These are phyloP conservation scores for Psilocybe azurescens DNA, from an alignment of 768 basidiomycete genomes.

Conservation along the genomic window DNA sequence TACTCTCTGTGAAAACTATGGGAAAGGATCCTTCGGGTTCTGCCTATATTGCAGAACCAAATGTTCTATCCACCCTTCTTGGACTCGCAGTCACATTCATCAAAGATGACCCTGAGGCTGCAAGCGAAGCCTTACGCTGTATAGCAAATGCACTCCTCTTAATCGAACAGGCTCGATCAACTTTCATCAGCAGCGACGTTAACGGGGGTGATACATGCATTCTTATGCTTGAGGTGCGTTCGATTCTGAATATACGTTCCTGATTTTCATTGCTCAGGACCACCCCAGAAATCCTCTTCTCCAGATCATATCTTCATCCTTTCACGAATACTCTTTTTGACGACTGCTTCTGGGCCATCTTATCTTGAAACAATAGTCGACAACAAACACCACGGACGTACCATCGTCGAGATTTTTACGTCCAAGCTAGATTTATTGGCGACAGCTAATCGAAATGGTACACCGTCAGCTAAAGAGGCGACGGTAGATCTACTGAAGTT, in stretches of 20 bases:
- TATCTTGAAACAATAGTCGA: slow-evolving; percentile 71
- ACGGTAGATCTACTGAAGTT: slow-evolving; percentile 86
- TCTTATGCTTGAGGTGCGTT: slow-evolving; percentile 61
- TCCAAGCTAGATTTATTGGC: slow-evolving; percentile 65
- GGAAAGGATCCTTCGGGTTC: slow-evolving; percentile 77
- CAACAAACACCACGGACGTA: slow-evolving; percentile 57
- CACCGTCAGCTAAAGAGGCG: slow-evolving; percentile 69
- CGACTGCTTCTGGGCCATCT: slow-evolving; percentile 56
- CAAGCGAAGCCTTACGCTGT: slow-evolving; percentile 73
- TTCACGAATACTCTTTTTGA: slow-evolving; percentile 78
- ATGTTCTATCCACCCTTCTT: slow-evolving; percentile 64
- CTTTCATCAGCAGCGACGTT: slow-evolving; percentile 61
- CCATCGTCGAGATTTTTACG: slow-evolving; percentile 66
- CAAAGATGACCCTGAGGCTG: slow-evolving; percentile 63
- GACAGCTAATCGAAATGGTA: slow-evolving; percentile 50
- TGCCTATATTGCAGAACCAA: slow-evolving; percentile 53
- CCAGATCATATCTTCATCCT: slow-evolving; percentile 76
- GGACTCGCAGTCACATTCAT: slow-evolving; percentile 49
- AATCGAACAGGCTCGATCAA: slow-evolving; percentile 62
- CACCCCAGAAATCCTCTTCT: slow-evolving; percentile 58
- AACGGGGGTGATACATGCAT: slow-evolving; percentile 65
- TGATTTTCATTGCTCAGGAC: slow-evolving; percentile 2
- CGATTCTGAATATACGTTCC: neutral
- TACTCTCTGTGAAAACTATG: slow-evolving; percentile 76
- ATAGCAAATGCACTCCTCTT: slow-evolving; percentile 83